phyloP scores from a whole-genome alignment of 179 eudicot species.

The Corrigiola litoralis region DNA sequence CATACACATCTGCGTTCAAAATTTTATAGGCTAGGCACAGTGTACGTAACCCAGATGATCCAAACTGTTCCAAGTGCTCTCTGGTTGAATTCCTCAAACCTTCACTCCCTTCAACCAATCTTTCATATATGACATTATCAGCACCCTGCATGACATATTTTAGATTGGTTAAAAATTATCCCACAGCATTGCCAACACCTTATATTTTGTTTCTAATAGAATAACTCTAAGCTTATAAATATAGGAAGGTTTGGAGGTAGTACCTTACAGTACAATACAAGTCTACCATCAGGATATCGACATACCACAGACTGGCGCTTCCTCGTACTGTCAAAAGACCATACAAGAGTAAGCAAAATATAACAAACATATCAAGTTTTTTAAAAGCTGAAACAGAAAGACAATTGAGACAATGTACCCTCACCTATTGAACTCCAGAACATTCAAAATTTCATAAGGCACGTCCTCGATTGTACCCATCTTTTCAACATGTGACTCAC shows the following conservation, averaged over 20 bases:
- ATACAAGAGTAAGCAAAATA: constrained; percentile 17
- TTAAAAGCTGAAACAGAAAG: background rate
- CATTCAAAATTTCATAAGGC: constrained; percentile 84
- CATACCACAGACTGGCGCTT: constrained; percentile 98
- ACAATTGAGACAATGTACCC: constrained; percentile 9
- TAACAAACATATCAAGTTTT: background rate
- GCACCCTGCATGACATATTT: constrained; percentile 67
- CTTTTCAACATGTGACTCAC: constrained; percentile 92
- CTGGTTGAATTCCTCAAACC: constrained; percentile 59
- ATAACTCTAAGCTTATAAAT: background rate
- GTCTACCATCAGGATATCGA: constrained; percentile 87
- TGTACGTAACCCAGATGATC: constrained; percentile 92
- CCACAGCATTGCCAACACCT: background rate
- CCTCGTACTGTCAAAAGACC: constrained; percentile 56
- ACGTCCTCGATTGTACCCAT: constrained; percentile 82
- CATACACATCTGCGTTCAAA: constrained; percentile 58
- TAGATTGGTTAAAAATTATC: too few species aligned
- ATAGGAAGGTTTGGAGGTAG: constrained; percentile 6
- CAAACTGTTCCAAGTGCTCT: constrained; percentile 92
- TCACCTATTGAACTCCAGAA: constrained; percentile 96
- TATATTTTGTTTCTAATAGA: background rate
- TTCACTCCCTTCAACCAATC: constrained; percentile 59
- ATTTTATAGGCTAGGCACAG: constrained; percentile 86
- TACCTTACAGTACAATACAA: constrained; percentile 96
- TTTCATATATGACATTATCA: constrained; percentile 89